These are phyloP conservation scores for Hydrangea macrophylla DNA, from an alignment of 148 eudicot genomes.

Conservation along the genomic window DNA sequence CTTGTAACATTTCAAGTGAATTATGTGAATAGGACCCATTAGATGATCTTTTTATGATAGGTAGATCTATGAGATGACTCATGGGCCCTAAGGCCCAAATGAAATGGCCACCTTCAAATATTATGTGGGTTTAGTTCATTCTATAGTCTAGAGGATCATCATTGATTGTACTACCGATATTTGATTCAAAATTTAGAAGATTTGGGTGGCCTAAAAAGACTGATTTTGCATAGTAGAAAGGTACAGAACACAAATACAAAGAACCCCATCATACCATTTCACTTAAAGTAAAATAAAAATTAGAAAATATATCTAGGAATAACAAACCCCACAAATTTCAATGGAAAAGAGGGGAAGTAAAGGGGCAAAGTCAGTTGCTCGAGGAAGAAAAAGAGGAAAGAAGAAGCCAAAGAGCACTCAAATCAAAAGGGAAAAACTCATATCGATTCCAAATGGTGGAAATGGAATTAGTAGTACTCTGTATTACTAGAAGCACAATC, in stretches of 20 bases:
- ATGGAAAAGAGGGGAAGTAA: conserved; percentile 38
- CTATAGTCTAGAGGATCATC: conserved; percentile 20
- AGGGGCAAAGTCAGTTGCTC: conserved; percentile 70
- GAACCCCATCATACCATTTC: conserved; percentile 67
- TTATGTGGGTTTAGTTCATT: conserved; percentile 23
- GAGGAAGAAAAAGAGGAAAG: conserved; percentile 66
- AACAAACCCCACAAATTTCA: conserved; percentile 48
- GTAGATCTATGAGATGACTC: not conserved
- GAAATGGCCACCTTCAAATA: conserved; percentile 13
- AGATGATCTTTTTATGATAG: too few relatives aligned
- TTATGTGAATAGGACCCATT: not conserved
- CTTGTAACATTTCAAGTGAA: not conserved
- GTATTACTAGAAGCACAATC: conserved; percentile 34
- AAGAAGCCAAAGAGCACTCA: conserved; percentile 60
- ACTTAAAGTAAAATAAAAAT: conserved; percentile 26
- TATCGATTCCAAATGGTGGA: conserved; percentile 19
- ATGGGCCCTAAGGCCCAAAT: conserved; percentile 1
- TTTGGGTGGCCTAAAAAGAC: conserved; percentile 48
- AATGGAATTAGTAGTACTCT: conserved; percentile 21
- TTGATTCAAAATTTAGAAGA: not conserved
- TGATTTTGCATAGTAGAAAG: conserved; percentile 38
- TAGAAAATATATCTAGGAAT: conserved; percentile 20
- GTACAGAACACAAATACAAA: conserved; percentile 44
- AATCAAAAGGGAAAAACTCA: conserved; percentile 34
- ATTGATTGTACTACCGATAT: conserved; percentile 20